A percentile compares a stretch with the other conserved stretches of the same genome.
These are phyloP conservation scores for Entophlyctis luteolus DNA, from an alignment of 192 early-diverging fungal genomes.

Conservation along the genomic window DNA sequence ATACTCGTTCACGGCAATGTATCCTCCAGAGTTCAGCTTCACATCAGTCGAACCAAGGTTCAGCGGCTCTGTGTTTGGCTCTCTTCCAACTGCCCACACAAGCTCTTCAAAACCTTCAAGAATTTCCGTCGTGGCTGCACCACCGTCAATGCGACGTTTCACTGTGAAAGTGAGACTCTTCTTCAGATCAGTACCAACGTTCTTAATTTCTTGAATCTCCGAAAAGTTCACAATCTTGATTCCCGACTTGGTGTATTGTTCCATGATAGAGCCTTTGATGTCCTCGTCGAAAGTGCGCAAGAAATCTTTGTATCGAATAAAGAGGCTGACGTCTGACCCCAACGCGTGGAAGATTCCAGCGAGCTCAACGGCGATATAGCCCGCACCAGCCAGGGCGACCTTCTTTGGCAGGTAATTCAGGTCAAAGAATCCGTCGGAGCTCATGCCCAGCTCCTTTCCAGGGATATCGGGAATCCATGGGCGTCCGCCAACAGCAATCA, in stretches of 20 bases:
- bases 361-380: constrained; percentile 96
- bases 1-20: constrained; percentile 79
- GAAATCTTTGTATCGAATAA: constrained; percentile 80
- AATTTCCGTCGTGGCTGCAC: constrained; percentile 22
- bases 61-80: constrained; percentile 69
- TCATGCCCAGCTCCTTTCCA: constrained; percentile 84
- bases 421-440: constrained; percentile 94
- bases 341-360: constrained; percentile 88
- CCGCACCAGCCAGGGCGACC: constrained; percentile 50
- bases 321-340: constrained; percentile 79
- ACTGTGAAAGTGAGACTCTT: constrained; percentile 38
- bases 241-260: constrained; percentile 62
- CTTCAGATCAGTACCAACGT: constrained; percentile 47
- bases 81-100: constrained; percentile 88
- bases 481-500: constrained; percentile 78
- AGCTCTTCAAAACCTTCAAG: constrained; percentile 73
- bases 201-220: constrained; percentile 59
- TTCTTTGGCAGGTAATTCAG: constrained; percentile 85
- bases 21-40: constrained; percentile 61
- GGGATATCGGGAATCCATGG: constrained; percentile 70
- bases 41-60: constrained; percentile 65
- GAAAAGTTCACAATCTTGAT: constrained; percentile 73
- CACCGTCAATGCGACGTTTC: constrained; percentile 25
- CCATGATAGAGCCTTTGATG: constrained; percentile 51
- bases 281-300: constrained; percentile 85